Conservation (phyloP, 2,329 filamentous ascomycete species). For the Ceratocystis papillata region DNA sequence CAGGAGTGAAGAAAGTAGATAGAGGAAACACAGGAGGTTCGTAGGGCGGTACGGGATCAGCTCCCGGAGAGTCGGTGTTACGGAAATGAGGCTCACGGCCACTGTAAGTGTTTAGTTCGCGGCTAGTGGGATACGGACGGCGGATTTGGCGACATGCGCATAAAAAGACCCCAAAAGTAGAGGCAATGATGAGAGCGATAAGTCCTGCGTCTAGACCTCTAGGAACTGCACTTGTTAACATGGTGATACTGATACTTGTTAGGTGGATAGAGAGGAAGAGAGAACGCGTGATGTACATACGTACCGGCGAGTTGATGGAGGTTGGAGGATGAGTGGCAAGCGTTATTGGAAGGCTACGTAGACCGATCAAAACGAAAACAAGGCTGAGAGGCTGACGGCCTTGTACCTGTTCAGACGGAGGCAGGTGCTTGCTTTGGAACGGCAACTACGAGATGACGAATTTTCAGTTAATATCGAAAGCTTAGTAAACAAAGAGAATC, state of each 20-base stretch:
- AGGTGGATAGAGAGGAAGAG: background rate
- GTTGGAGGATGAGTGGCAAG: background rate
- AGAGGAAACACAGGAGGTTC: constrained; percentile 18
- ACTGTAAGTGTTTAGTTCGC: constrained; percentile 2
- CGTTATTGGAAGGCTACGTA: constrained; percentile 9
- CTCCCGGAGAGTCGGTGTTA: constrained; percentile 14
- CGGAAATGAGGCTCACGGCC: constrained; percentile 5
- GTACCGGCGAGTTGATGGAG: constrained; percentile 6
- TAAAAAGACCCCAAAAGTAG: constrained; percentile 22
- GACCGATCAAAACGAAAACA: constrained; percentile 10
- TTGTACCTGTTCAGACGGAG: background rate
- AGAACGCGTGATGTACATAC: constrained; percentile 6
- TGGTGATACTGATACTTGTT: constrained; percentile 8
- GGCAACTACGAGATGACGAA: constrained; percentile 20
- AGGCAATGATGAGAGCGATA: constrained; percentile 19
- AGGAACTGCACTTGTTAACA: constrained; percentile 3
- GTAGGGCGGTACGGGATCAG: constrained; percentile 23
- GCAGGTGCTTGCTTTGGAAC: background rate
- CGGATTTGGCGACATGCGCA: constrained; percentile 18
- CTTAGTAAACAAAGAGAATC: constrained; percentile 24
- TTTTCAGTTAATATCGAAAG: background rate
- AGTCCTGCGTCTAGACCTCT: constrained; percentile 19
- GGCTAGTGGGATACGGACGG: constrained; percentile 15
- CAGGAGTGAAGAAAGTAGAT: constrained; percentile 11
- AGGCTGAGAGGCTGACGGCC: constrained; percentile 6